Percentiles rank a stretch among this genome's conserved stretches.
Evolutionary conservation across 164 flowering plant genomes (phyloP).

Genomic region (Dillenia suffruticosa): DNA sequence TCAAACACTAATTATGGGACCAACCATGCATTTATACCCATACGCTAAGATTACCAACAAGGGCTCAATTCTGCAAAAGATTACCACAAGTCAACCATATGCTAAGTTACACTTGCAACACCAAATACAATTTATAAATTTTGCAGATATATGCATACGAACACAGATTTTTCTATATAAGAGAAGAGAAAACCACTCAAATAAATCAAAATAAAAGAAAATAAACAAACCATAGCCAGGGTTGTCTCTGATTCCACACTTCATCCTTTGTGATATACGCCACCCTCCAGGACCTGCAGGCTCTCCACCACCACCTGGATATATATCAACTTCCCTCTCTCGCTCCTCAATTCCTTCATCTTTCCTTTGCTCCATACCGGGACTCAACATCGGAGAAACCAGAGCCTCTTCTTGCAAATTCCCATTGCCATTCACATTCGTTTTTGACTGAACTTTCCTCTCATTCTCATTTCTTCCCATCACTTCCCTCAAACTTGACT

Average conservation of each 20-base stretch:
- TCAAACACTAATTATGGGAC: no score
- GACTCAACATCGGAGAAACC: conserved; percentile 5
- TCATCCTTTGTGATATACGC: conserved; percentile 33
- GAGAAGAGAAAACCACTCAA: background rate
- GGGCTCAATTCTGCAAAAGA: no score
- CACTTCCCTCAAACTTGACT: conserved; percentile 21
- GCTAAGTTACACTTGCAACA: no score
- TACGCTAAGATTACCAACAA: no score
- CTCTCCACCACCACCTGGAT: conserved; percentile 39
- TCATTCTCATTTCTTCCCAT: conserved; percentile 27
- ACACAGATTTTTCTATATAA: no score
- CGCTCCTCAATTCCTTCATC: conserved; percentile 27
- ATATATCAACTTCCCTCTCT: conserved; percentile 28
- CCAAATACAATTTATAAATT: no score
- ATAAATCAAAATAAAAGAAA: background rate
- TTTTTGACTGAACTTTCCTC: conserved; percentile 23
- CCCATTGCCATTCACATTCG: conserved; percentile 17
- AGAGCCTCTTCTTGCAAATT: conserved; percentile 19
- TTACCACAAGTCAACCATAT: no score
- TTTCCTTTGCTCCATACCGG: conserved; percentile 30
- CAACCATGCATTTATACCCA: no score
- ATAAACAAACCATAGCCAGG: conserved; percentile 73
- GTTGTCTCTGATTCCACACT: conserved; percentile 61
- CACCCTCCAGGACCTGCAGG: conserved; percentile 24
- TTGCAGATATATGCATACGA: no score